Conservation (phyloP, 441 rosid genomes). For the Croton laevigatus region DNA sequence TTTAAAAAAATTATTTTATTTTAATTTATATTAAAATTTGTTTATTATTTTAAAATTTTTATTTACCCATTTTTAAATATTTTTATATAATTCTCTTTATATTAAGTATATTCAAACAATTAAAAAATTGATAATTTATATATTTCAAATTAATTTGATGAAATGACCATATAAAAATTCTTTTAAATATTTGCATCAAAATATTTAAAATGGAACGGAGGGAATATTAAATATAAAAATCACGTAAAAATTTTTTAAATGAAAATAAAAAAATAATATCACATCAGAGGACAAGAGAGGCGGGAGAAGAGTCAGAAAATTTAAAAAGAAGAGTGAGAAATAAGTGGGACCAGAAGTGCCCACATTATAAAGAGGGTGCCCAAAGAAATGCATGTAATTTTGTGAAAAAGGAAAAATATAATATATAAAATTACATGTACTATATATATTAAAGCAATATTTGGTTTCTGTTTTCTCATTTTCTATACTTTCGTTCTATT, state of each 20-base stretch:
- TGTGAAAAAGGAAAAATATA: neutral
- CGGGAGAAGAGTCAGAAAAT: neutral
- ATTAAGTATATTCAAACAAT: no score
- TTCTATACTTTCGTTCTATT: slow-evolving; percentile 13
- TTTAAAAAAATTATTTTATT: no score
- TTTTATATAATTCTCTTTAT: neutral
- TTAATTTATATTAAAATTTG: neutral
- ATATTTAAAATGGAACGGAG: neutral
- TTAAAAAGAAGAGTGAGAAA: neutral
- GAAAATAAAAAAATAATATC: neutral
- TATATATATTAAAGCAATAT: neutral
- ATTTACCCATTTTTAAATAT: neutral
- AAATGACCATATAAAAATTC: no score
- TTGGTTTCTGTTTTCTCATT: neutral
- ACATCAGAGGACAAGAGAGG: neutral
- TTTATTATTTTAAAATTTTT: neutral
- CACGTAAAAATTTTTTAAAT: no score
- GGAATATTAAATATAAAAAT: neutral
- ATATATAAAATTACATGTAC: neutral
- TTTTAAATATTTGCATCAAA: no score
- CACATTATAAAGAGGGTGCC: slow-evolving; percentile 3
- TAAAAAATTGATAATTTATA: no score
- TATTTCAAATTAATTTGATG: no score
- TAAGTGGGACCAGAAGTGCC: neutral
- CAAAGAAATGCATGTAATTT: slow-evolving; percentile 9